Evolutionary conservation across 306 rosid species (phyloP).

Genomic region (Cicer arietinum): DNA sequence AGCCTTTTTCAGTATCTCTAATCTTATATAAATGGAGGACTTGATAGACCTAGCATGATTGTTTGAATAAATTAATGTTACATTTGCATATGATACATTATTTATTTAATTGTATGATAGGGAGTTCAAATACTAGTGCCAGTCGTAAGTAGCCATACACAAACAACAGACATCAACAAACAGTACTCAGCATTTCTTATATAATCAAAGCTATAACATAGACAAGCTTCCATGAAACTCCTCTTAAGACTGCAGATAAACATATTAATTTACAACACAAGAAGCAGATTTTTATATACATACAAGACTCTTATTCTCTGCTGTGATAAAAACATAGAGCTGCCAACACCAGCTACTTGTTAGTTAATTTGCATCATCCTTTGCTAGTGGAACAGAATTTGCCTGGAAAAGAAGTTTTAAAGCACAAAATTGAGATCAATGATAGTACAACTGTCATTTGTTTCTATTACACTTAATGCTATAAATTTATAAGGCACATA

Average conservation of each 20-base stretch:
- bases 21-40: too few relatives aligned
- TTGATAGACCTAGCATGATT: too few relatives aligned
- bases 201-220: slow-evolving; percentile 5
- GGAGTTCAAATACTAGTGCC: too few relatives aligned
- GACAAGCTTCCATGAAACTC: slow-evolving; percentile 28
- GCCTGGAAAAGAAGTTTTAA: slow-evolving; percentile 58
- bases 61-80: too few relatives aligned
- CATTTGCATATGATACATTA: too few relatives aligned
- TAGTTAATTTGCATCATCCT: slow-evolving; percentile 56
- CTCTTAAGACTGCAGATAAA: not conserved
- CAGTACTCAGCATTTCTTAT: not conserved
- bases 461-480: slow-evolving; percentile 11
- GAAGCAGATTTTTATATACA: slow-evolving; percentile 46
- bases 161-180: slow-evolving; percentile 1
- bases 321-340: slow-evolving; percentile 29
- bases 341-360: slow-evolving; percentile 8
- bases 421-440: slow-evolving; percentile 16
- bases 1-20: too few relatives aligned
- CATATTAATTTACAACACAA: slow-evolving; percentile 25
- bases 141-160: too few relatives aligned
- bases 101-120: too few relatives aligned
- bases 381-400: slow-evolving; percentile 68
- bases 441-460: slow-evolving; percentile 2
- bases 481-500: not conserved
- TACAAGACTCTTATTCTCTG: slow-evolving; percentile 32